phyloP scores from a whole-genome alignment of 2,329 filamentous ascomycete species.

The Neophaeococcomyces mojaviensis region DNA sequence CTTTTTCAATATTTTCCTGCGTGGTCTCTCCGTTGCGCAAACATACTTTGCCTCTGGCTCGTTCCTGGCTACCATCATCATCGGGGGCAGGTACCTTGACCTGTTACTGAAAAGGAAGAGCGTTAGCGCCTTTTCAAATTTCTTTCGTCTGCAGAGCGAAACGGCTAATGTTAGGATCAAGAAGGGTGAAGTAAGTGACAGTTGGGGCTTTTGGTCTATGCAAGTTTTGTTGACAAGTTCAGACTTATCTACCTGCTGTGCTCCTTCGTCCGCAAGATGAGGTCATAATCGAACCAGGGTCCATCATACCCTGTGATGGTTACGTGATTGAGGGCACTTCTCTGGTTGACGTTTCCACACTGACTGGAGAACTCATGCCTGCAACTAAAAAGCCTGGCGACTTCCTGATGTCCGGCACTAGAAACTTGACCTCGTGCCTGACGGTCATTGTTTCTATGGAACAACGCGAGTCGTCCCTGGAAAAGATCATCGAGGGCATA shows the following conservation, averaged over 20 bases:
- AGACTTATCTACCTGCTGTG: constrained; percentile 8
- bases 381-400: constrained; percentile 46
- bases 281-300: constrained; percentile 4
- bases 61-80: constrained; percentile 12
- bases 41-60: constrained; percentile 15
- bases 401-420: constrained; percentile 13
- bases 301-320: constrained; percentile 46
- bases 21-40: not conserved
- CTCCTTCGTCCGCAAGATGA: constrained; percentile 9
- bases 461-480: constrained; percentile 11
- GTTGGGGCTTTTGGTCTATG: not conserved
- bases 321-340: constrained; percentile 54
- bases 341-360: constrained; percentile 68
- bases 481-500: constrained; percentile 12
- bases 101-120: constrained; percentile 11
- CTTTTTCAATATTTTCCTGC: constrained; percentile 12
- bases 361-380: constrained; percentile 62
- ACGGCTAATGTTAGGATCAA: not conserved
- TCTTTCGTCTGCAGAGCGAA: constrained; percentile 10
- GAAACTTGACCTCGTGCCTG: constrained; percentile 12
- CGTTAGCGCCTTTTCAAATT: constrained; percentile 7
- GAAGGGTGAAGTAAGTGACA: too few species aligned
- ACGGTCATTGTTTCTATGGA: constrained; percentile 11
- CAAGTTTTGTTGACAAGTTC: not conserved
- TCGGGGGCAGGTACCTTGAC: constrained; percentile 12